A percentile compares a stretch with the other conserved stretches of the same genome.
These are phyloP conservation scores for Neurospora crassa DNA, from an alignment of 2,329 filamentous ascomycete species.

Conservation along the genomic window DNA sequence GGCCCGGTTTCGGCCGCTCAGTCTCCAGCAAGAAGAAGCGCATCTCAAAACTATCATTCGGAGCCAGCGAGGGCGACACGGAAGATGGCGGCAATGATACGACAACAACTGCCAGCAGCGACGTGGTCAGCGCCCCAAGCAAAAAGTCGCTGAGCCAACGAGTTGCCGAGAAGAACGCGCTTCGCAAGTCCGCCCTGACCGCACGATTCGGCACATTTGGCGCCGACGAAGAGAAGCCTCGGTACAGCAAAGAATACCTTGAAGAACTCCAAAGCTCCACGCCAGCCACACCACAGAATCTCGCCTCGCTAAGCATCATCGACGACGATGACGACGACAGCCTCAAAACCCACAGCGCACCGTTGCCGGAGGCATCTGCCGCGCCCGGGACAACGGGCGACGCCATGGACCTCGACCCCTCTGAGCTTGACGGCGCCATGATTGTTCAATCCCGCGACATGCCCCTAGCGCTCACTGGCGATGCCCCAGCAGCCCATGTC, in stretches of 20 bases:
- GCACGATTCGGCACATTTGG: constrained; percentile 40
- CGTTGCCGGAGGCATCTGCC: neutral
- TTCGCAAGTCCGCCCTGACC: constrained; percentile 39
- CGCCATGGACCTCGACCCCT: constrained; percentile 46
- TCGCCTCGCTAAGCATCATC: constrained; percentile 34
- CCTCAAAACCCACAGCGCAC: neutral
- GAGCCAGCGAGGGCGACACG: constrained; percentile 45
- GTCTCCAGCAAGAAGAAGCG: constrained; percentile 57
- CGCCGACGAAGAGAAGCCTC: constrained; percentile 59
- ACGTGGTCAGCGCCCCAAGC: constrained; percentile 38
- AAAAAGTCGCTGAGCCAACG: constrained; percentile 34
- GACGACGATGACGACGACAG: constrained; percentile 36
- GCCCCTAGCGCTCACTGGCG: constrained; percentile 19
- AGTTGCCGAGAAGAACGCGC: constrained; percentile 26
- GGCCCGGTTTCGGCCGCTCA: constrained; percentile 36
- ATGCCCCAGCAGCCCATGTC: constrained; percentile 35
- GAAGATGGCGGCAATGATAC: constrained; percentile 38
- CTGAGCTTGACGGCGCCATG: constrained; percentile 52
- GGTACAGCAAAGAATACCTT: constrained; percentile 79
- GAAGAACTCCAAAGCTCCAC: constrained; percentile 80
- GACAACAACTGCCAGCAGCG: constrained; percentile 11
- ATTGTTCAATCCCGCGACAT: constrained; percentile 47
- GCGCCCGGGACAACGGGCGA: constrained; percentile 20
- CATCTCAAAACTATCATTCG: constrained; percentile 64
- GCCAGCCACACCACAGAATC: constrained; percentile 66